Evolutionary conservation across 305 asterid genomes (phyloP).

Genomic region (Solanum hybrid): DNA sequence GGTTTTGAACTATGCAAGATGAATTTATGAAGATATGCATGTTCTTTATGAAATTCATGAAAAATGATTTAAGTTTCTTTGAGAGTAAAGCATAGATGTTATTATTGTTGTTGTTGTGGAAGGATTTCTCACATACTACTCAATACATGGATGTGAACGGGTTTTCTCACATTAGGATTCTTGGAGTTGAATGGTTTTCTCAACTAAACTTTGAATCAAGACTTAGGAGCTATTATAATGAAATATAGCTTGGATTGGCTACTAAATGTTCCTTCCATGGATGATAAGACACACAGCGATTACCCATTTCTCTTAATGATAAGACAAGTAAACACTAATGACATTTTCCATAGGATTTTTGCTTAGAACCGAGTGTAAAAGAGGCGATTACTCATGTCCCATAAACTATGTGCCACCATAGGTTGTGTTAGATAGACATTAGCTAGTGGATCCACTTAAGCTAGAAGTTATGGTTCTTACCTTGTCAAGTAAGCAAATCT

Average conservation of each 20-base stretch:
- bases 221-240: background rate
- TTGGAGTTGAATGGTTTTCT: too few relatives aligned
- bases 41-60: background rate
- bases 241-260: too few relatives aligned
- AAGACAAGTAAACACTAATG: background rate
- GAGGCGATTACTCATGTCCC: background rate
- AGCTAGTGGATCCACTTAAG: background rate
- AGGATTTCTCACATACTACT: background rate
- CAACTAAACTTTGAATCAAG: background rate
- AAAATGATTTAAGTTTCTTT: background rate
- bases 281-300: background rate
- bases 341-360: background rate
- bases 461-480: background rate
- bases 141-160: background rate
- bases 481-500: background rate
- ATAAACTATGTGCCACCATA: background rate
- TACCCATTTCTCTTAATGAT: background rate
- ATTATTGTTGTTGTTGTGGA: background rate
- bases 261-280: background rate
- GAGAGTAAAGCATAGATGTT: background rate
- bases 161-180: too few relatives aligned
- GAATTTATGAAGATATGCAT: background rate
- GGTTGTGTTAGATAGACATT: background rate
- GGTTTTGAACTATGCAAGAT: background rate
- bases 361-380: background rate